Base-by-base conservation (phyloP, 208 protist genomes). In the Crithidia mellificae region DNA sequence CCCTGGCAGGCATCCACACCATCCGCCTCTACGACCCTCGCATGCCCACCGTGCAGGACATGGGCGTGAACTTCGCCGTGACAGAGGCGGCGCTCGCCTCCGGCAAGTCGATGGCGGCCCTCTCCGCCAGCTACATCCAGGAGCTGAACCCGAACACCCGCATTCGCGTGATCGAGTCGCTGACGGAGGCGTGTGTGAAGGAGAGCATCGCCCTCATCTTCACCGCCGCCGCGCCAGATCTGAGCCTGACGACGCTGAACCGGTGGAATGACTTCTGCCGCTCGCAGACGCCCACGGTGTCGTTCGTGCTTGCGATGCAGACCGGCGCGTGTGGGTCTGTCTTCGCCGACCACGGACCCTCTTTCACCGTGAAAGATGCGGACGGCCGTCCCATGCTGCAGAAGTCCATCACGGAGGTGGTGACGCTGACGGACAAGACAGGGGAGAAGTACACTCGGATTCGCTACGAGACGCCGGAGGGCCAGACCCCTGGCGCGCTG, bases 31-130 rank as follows among this genome's bases (percentile, higher is more conserved):
- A 82, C 63, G 94, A 98, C 69, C 80, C 92, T 0, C 77, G 75
- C 38, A 68, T 52, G 14, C 68, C 77, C 2, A 78, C 78, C 15
- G 50, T 63, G 25, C 64, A 67, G 30, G 88, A 97, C 63, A 90
- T 98, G 85, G 90, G 90, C 32, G 83, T 93, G 29, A 94, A 96
- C 75, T 98, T 98, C 61, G 90, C 89, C n/a, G 70, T 96, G 25
- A 87, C 85, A 6, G 79, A 89, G 55, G 73, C 78, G 6, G 64
- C 78, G 6, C 39, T 98, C 11, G 43, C 74, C 14, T 73, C 68
- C 12, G 74, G 78, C 47, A 72, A 85, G 27, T 77, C 81, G 27
- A 70, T 93, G 15, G 89, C 80, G 0, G 90, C 91, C 63, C 74
- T 80, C 0, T 94, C 86, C 2, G 54, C 77, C 32, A 39, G 63